A percentile compares a stretch with the other conserved stretches of the same genome.
Conservation (phyloP, 2,329 filamentous ascomycete genomes). For the Xylariaceae sp. region DNA sequence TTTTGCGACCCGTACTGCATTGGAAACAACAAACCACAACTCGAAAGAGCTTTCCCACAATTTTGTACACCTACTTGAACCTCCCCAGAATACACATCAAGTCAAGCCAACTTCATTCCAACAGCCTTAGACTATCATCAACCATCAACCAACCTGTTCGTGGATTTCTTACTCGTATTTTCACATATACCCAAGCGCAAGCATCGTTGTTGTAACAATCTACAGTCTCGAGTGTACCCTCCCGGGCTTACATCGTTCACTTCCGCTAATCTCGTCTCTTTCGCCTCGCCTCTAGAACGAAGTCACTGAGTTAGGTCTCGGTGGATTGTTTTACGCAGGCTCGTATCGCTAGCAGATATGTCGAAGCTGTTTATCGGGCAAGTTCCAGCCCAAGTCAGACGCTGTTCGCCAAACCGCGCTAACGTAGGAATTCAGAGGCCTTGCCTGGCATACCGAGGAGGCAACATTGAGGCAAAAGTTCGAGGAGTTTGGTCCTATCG, state of each 20-base stretch:
- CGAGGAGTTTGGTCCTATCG: constrained; percentile 86
- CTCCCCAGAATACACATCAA: background rate
- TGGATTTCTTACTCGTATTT: background rate
- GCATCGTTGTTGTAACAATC: background rate
- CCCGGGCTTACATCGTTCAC: background rate
- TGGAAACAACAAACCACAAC: background rate
- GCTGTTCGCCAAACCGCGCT: constrained; percentile 16
- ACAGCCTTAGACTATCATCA: background rate
- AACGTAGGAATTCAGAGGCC: constrained; percentile 67
- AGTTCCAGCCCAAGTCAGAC: constrained; percentile 44
- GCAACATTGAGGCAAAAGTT: constrained; percentile 86
- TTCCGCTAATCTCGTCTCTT: background rate
- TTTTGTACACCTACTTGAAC: background rate
- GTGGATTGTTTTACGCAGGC: background rate
- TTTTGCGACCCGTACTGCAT: background rate
- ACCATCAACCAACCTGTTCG: background rate
- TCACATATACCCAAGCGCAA: background rate
- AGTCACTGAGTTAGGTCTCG: background rate
- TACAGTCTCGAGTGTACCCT: background rate
- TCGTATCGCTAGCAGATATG: constrained; percentile 61
- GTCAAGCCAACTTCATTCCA: background rate
- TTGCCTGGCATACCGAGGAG: constrained; percentile 98
- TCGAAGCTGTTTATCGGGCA: constrained; percentile 96
- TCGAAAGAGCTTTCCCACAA: background rate
- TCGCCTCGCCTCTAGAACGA: background rate